Base-by-base conservation (phyloP, 768 basidiomycete genomes). In the Collybia sordida region DNA sequence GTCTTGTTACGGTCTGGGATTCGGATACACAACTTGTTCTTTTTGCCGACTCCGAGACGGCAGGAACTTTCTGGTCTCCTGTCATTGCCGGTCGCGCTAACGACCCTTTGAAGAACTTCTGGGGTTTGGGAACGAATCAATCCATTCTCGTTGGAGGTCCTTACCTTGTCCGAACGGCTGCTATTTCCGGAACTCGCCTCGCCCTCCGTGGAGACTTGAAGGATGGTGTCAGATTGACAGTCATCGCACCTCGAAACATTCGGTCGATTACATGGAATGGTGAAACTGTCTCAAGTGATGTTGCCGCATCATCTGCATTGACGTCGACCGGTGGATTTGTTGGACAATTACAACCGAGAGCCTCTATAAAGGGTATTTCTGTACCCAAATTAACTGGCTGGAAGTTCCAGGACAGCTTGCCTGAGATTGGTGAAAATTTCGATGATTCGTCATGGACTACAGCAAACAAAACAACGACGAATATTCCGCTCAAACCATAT, bases 21-120 rank as follows among this genome's bases (percentile, higher is more conserved):
- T 83, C 86, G 0, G 71, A 78, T 38, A 76, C 75, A 1, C 85
- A 88, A 57, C 74, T 91, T 17, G 65, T 93, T 22, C 67, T 92
- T 11, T 90, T 74, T 58, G 79, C 81, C 6, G 89, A 92, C 59
- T 74, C 82, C 0, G 68, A 60, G 12, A 86, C 86, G 0, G 84
- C 85, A 2, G 79, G 75, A 24, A 85, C 83, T 0, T 90, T 90
- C 71, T 93, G 87, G 83, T 74, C 85, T 4, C 92, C 92, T 1
- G 75, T 80, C 15, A 72, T 92, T 37, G 65, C 83, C 4, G 66
- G 69, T 0, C 54, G 61, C 5, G 55, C 64, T 4, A 64, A 60
- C 3, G 67, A 74, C 23, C 70, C 75, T 11, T 73, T 85, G 48
- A 70, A 70, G 36, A 81, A 79, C 56, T 91, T 74, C 72, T 92